Base-by-base conservation (phyloP, 768 basidiomycete species). In the Lentinula aciculospora region DNA sequence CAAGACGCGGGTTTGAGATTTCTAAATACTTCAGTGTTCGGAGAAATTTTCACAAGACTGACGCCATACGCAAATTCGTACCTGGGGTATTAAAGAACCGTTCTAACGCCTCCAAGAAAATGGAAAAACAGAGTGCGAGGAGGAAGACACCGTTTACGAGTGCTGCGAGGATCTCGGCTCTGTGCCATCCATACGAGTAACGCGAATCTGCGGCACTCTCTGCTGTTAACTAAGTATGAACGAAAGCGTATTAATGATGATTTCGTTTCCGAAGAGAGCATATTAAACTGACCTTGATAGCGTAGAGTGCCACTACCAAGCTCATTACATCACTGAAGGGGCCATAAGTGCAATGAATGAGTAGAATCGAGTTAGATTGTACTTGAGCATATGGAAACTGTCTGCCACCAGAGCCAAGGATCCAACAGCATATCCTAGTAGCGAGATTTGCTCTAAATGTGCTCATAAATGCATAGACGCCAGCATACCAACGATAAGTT, bases 341-440 rank as follows among this genome's bases (percentile, higher is more conserved):
- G 9, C 55, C 56, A 44, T 61, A 40, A 44, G 46, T 51, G 17
- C 27, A 60, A 56, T 29, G 55, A 27, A 45, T 8, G 23, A 31
- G 27, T 28, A 37, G 44, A 12, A 49, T 36, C 37, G 48, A 45
- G 34, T 27, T 5, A 49, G 13, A 50, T 15, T 86, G 60, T 62
- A 95, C 94, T 98, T 98, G 74, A 98, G 86, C 95, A 97, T 98
- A 74, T 98, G 96, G 72, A 98, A 98, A 63, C 89, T 90, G 74
- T 98, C 96, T 7, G 96, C 96, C 47, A 99, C 86, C 55, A 98
- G 86, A 1, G 95, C 95, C 1, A 98, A 83, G 0, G 94, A 96
- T 29, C 94, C 94, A 56, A 97, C 93, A n/a, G 89, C 85, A 85
- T 96, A 96, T 40, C 95, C 94, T 89, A 64, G 25, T n/a, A 60